Percentiles rank a stretch among this genome's conserved stretches.
Evolutionary conservation across 2,329 filamentous ascomycete genomes (phyloP).

Genomic region (Nothopassalora personata): DNA sequence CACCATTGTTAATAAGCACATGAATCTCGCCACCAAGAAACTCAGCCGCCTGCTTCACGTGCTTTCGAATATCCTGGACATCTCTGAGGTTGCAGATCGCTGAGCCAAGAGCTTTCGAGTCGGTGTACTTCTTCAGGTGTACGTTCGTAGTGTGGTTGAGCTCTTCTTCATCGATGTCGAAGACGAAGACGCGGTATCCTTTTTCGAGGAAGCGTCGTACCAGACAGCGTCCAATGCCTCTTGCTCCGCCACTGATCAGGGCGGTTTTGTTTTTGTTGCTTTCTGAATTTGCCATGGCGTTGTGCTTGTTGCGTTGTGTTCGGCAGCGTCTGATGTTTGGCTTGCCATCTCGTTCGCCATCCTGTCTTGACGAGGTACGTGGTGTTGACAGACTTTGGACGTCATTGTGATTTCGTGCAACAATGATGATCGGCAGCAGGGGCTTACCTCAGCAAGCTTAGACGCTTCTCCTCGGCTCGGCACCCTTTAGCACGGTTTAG

Average conservation of each 20-base stretch:
- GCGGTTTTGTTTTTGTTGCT: constrained; percentile 11
- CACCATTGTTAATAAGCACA: constrained; percentile 41
- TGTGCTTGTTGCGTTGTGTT: not conserved
- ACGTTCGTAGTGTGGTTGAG: constrained; percentile 32
- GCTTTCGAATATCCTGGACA: constrained; percentile 29
- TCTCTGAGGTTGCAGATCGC: constrained; percentile 31
- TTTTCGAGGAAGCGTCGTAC: constrained; percentile 33
- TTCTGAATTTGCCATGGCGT: not conserved
- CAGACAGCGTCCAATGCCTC: constrained; percentile 34
- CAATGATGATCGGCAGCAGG: not conserved
- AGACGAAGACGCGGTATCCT: constrained; percentile 37
- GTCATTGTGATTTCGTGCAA: not conserved
- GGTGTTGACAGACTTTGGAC: not conserved
- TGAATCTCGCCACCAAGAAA: constrained; percentile 32
- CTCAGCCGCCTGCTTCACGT: constrained; percentile 28
- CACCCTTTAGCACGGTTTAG: no score
- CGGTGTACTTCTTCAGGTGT: constrained; percentile 26
- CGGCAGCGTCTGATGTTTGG: not conserved
- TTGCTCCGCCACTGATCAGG: constrained; percentile 31
- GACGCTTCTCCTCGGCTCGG: no score
- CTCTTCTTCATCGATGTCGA: constrained; percentile 37
- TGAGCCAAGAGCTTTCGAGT: constrained; percentile 14
- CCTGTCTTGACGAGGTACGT: not conserved
- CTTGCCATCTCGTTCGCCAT: not conserved
- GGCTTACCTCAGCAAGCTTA: no score